These are phyloP conservation scores for Zymoseptoria ardabiliae DNA, from an alignment of 2,329 filamentous ascomycete species.

Conservation along the genomic window DNA sequence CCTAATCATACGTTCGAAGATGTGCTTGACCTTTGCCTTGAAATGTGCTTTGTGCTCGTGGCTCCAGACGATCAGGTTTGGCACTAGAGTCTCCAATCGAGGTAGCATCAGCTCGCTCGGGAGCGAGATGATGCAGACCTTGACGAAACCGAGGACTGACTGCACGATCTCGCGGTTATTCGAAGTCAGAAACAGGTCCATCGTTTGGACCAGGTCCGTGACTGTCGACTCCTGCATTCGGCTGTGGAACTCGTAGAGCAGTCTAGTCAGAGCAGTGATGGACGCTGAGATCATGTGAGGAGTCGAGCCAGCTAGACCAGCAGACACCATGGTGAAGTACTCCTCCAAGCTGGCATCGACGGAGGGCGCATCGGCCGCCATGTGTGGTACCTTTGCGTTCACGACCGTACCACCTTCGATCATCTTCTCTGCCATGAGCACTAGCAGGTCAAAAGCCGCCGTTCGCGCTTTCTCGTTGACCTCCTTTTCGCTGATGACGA, in stretches of 20 bases:
- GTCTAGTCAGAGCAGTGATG: conserved; percentile 89
- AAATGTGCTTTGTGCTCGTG: conserved; percentile 98
- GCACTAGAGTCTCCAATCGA: conserved; percentile 68
- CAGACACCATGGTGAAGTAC: conserved; percentile 97
- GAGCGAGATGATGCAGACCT: conserved; percentile 84
- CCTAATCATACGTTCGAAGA: conserved; percentile 86
- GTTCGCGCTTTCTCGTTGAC: conserved; percentile 91
- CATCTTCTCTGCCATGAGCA: conserved; percentile 82
- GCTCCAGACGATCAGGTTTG: conserved; percentile 90
- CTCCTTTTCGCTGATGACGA: conserved; percentile 94
- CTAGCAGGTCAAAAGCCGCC: conserved; percentile 80
- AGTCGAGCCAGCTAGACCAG: conserved; percentile 82
- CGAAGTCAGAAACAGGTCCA: conserved; percentile 91
- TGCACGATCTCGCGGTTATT: conserved; percentile 96
- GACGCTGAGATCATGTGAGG: conserved; percentile 97
- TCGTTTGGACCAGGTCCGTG: conserved; percentile 80
- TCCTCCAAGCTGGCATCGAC: conserved; percentile 82
- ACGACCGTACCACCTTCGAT: conserved; percentile 67
- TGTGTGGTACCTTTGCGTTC: conserved; percentile 79
- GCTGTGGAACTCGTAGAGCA: conserved; percentile 83
- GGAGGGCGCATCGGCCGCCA: conserved; percentile 68
- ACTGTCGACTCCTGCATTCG: conserved; percentile 62
- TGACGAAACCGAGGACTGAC: conserved; percentile 90
- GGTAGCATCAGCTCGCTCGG: conserved; percentile 72
- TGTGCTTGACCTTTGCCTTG: conserved; percentile 95